These are phyloP conservation scores for Colletotrichum incanum DNA, from an alignment of 2,329 filamentous ascomycete genomes.

Conservation along the genomic window DNA sequence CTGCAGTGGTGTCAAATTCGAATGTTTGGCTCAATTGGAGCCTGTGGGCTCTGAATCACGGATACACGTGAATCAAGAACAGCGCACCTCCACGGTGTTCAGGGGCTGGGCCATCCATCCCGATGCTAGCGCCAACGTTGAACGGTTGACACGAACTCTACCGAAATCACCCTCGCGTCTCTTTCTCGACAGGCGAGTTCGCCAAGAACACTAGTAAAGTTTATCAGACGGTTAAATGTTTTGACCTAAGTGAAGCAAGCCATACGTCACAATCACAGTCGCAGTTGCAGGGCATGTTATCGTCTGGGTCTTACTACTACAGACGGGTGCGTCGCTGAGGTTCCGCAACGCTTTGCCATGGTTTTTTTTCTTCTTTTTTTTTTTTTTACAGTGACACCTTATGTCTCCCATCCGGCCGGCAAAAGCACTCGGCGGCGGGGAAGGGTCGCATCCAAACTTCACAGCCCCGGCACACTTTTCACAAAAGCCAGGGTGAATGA, in stretches of 20 bases:
- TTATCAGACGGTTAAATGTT: not conserved
- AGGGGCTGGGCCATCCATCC: not conserved
- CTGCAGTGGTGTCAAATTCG: slow-evolving; percentile 4
- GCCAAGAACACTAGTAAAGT: not conserved
- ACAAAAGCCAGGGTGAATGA: not conserved
- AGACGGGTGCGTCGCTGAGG: slow-evolving; percentile 23
- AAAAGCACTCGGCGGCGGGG: slow-evolving; percentile 1
- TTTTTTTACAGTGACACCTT: slow-evolving; percentile 10
- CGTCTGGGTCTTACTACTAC: not conserved
- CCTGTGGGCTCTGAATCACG: slow-evolving; percentile 10
- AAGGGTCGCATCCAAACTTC: slow-evolving; percentile 12
- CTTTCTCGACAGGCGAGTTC: not conserved
- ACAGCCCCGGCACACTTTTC: not conserved
- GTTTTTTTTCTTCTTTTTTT: not conserved
- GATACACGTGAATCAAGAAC: not conserved
- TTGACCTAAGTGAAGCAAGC: slow-evolving; percentile 7
- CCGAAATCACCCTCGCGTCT: not conserved
- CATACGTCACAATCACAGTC: not conserved
- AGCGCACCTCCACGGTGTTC: not conserved
- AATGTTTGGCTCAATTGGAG: not conserved
- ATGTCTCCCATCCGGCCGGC: not conserved
- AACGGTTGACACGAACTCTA: not conserved
- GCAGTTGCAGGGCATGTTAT: not conserved
- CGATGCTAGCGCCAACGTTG: not conserved
- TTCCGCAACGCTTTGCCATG: not conserved